A percentile compares a stretch with the other conserved stretches of the same genome.
These are phyloP conservation scores for Neofusicoccum parvum DNA, from an alignment of 2,329 filamentous ascomycete species.

Conservation along the genomic window DNA sequence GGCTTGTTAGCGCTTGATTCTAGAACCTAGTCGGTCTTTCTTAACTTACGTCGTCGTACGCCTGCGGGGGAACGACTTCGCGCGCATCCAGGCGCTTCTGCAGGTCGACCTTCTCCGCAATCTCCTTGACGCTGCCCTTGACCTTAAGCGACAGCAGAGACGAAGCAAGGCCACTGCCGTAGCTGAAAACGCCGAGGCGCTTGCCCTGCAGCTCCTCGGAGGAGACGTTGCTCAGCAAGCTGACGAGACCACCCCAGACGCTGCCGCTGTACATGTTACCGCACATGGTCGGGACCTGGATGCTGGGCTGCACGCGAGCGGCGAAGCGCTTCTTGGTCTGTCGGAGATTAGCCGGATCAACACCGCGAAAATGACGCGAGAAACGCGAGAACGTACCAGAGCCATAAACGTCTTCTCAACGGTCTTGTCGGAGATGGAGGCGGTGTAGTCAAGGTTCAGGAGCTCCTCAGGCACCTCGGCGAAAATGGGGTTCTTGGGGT, in stretches of 20 bases:
- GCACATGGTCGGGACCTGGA: slow-evolving; percentile 55
- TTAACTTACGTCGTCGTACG: slow-evolving; percentile 48
- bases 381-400: slow-evolving; percentile 29
- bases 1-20: slow-evolving; percentile 28
- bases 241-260: slow-evolving; percentile 54
- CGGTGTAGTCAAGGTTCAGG: slow-evolving; percentile 48
- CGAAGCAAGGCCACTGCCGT: slow-evolving; percentile 54
- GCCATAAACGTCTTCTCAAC: slow-evolving; percentile 57
- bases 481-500: slow-evolving; percentile 52
- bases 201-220: slow-evolving; percentile 52
- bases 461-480: slow-evolving; percentile 53
- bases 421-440: slow-evolving; percentile 54
- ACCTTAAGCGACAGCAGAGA: slow-evolving; percentile 55
- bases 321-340: slow-evolving; percentile 54
- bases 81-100: slow-evolving; percentile 49
- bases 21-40: background rate
- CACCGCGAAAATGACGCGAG: background rate
- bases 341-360: background rate
- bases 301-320: slow-evolving; percentile 51
- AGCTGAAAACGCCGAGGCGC: slow-evolving; percentile 55
- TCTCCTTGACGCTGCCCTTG: slow-evolving; percentile 49
- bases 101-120: slow-evolving; percentile 51
- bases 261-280: slow-evolving; percentile 60
- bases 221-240: slow-evolving; percentile 50
- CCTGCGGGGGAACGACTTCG: slow-evolving; percentile 49